Base-by-base conservation (phyloP, 345 rosid genomes). In the Sapria himalayana region DNA sequence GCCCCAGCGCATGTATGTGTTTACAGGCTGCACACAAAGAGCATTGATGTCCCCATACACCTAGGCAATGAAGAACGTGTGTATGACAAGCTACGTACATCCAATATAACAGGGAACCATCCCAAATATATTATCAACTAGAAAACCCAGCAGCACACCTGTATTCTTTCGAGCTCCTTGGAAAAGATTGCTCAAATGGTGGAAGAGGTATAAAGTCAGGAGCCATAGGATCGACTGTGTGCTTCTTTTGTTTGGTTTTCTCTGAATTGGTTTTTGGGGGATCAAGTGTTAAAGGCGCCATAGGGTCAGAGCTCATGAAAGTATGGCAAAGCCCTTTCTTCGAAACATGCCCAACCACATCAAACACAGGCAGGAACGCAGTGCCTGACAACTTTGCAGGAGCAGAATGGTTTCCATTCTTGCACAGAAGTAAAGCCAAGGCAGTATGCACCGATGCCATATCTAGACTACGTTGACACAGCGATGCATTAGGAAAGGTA, bases 141-240 rank as follows among this genome's bases (percentile, higher is more conserved):
- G 2, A 21, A 22, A 27, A 7, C 10, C 37, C 33, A 19, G 27
- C 7, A n/a, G 46, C 21, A 14, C 15, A 89, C 98, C 56, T 66
- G 62, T 45, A 27, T 32, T 84, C 85, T 51, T 91, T 91, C 7
- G 96, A 60, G 76, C 99, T 91, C 51, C 59, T 80, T 2, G 99
- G 95, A 43, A 91, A 91, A 33, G 95, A 91, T 51, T 80, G 60
- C 31, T 84, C 76, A 38, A 91, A 91, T 22, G 99, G 75, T 3
- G 96, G 96, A 25, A 84, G 76, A 0, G 93, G 76, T 15, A 65
- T 56, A 39, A 91, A 84, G 58, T 91, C 96, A 32, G 99, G 96
- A 65, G 85, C 67, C 32, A 78, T 51, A 58, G 99, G 99, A 63
- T 91, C 91, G 14, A 63, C 24, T 2, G 93, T 80, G 39, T 84